phyloP scores from a whole-genome alignment of 192 early-diverging fungal genomes.

The Coemansia sp. region DNA sequence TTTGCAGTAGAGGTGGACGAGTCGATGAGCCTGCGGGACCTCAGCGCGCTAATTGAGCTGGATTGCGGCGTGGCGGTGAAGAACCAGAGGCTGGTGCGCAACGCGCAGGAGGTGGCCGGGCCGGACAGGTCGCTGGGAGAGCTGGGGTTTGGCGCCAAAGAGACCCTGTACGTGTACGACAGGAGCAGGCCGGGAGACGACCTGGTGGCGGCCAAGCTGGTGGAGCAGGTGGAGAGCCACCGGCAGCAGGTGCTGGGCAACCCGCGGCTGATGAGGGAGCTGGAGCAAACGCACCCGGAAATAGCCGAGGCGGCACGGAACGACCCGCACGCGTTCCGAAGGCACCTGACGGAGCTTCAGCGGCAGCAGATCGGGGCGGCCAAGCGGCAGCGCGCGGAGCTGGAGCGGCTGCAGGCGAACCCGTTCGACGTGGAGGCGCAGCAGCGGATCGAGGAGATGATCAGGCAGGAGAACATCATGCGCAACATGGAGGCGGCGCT shows the following conservation, averaged over 20 bases:
- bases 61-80: constrained; percentile 64
- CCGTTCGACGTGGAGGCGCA: constrained; percentile 92
- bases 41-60: constrained; percentile 80
- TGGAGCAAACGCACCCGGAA: constrained; percentile 24
- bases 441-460: constrained; percentile 85
- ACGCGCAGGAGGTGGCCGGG: constrained; percentile 63
- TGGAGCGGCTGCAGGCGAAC: constrained; percentile 65
- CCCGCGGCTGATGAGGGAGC: constrained; percentile 27
- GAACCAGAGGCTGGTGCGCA: constrained; percentile 65
- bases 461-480: constrained; percentile 77
- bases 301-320: constrained; percentile 33
- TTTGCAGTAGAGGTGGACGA: constrained; percentile 65
- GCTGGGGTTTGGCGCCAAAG: constrained; percentile 66
- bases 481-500: constrained; percentile 83
- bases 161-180: constrained; percentile 66
- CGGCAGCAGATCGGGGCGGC: constrained; percentile 9
- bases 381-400: constrained; percentile 49
- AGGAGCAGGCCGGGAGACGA: constrained; percentile 1
- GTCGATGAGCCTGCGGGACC: constrained; percentile 72
- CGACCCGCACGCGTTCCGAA: constrained; percentile 22
- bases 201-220: background rate
- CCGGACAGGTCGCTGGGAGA: constrained; percentile 62
- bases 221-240: constrained; percentile 23
- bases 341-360: constrained; percentile 17
- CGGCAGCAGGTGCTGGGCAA: constrained; percentile 39